Evolutionary conservation across 352 stramenopile genomes (phyloP), one percentile per base, ranked within the genome.

Genomic region (Lagenidium giganteum): DNA sequence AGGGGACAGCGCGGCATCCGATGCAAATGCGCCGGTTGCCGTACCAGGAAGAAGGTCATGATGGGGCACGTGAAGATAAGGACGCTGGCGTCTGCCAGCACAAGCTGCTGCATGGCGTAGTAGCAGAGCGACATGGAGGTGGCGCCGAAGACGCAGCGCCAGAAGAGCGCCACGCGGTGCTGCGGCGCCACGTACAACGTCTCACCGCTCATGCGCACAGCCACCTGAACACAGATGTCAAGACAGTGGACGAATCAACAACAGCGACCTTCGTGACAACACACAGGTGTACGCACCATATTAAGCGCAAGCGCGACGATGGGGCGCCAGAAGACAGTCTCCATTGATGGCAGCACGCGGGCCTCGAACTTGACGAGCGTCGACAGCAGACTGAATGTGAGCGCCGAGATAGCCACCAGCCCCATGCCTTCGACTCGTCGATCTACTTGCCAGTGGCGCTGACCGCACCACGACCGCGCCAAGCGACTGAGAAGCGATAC

Each of bases 21-120:
- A n/a, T n/a, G n/a, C n/a, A n/a, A n/a, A n/a, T n/a, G n/a, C n/a
- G 26, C 18, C 28, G 4, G 24, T 8, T 5, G 8, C 47, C 47
- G 18, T 53, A 61, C 57, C 6, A 65, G 31, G 41, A 61, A 57
- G 46, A 56, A 65, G 1, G 50, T 59, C 24, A 67, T 35, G 24
- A 67, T 42, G 14, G 57, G 57, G 28, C 46, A 59, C n/a, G 48
- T 62, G 41, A 67, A 67, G 17, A 67, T 43, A 16, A 67, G 36
- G 16, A 56, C 48, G 22, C 45, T 62, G 6, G 57, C 57, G 30
- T 67, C 57, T 13, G 57, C 52, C 6, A 67, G 41, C n/a, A 63
- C 52, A 42, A 67, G 56, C 26, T 62, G 40, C 14, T 51, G 60
- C 18, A 62, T 46, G 6, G 57, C 56, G 29, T 55, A 66, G 46